phyloP scores from a whole-genome alignment of 2,329 filamentous ascomycete genomes.

The Shiraia bambusicola region DNA sequence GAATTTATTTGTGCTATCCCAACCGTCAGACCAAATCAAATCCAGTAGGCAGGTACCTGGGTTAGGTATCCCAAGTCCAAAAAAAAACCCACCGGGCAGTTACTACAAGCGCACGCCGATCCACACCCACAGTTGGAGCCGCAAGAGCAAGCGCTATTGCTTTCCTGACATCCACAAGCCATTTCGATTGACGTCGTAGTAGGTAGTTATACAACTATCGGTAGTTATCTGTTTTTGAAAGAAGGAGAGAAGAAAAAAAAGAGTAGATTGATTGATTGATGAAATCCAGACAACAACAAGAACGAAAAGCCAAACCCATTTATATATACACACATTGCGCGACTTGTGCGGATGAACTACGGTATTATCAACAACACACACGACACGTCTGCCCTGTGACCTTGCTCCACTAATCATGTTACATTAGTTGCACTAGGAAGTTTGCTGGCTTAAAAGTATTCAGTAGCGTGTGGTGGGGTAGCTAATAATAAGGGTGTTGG shows the following conservation, averaged over 20 bases:
- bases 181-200: slow-evolving; percentile 8
- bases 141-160: slow-evolving; percentile 2
- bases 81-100: slow-evolving; percentile 11
- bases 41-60: too few relatives aligned
- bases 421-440: too few relatives aligned
- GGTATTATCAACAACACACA: background rate
- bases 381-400: background rate
- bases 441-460: too few relatives aligned
- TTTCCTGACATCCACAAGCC: slow-evolving; percentile 9
- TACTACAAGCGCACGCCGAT: slow-evolving; percentile 15
- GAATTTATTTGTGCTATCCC: slow-evolving; percentile 2
- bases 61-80: too few relatives aligned
- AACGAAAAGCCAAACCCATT: background rate
- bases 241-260: background rate
- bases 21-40: too few relatives aligned
- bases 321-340: slow-evolving; percentile 23
- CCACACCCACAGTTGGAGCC: slow-evolving; percentile 10
- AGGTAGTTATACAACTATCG: too few relatives aligned
- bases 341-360: slow-evolving; percentile 16
- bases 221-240: slow-evolving; percentile 4
- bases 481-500: too few relatives aligned
- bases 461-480: too few relatives aligned
- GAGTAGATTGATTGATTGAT: slow-evolving; percentile 1
- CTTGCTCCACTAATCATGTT: too few relatives aligned
- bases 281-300: background rate